Base-by-base conservation (phyloP, 192 early-diverging fungal genomes). In the Coemansia biformis region DNA sequence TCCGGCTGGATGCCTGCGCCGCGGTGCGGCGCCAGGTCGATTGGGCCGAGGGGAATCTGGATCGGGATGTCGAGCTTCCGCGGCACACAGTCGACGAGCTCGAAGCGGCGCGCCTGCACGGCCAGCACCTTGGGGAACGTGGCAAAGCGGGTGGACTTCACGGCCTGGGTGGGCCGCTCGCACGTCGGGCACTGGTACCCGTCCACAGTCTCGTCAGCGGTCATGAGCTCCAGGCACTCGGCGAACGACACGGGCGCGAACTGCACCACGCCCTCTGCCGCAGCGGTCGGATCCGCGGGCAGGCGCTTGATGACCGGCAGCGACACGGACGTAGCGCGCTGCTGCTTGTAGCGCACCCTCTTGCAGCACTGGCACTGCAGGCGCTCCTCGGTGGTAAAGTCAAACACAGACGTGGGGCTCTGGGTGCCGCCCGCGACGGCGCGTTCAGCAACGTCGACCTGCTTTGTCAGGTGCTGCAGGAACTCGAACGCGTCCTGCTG, bases 401-500 rank as follows among this genome's bases (percentile, higher is more conserved):
- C 78, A 67, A 95, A 96, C 3, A 82, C 72, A 13, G 66, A 63
- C 13, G 87, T 87, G 9, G 93, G 91, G 51, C 93, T 86, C 17
- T 46, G 43, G n/a, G 56, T 54, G 0, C 79, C 65, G 36, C 57
- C 45, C 11, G 41, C 69, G 11, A 66, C 66, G 5, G 76, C 57
- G 31, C 86, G 84, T 50, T 98, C 91, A 32, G 81, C 85, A 41
- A 92, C 79, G 46, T 85, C 76, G 38, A 94, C 67, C 17, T 82
- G 72, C 38, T 86, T 85, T 42, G 79, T 52, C 26, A 95, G 53
- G 45, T 90, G 82, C 54, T 85, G 84, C 46, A 92, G 79, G 56
- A 95, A 99, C 66, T 99, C 96, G 53, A 84, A 90, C 1, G 94
- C 91, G 59, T 99, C 96, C 80, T 97, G 96, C 66, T 99, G 96